These are phyloP conservation scores for Leccinum barrowsii DNA, from an alignment of 768 basidiomycete genomes.

Conservation along the genomic window DNA sequence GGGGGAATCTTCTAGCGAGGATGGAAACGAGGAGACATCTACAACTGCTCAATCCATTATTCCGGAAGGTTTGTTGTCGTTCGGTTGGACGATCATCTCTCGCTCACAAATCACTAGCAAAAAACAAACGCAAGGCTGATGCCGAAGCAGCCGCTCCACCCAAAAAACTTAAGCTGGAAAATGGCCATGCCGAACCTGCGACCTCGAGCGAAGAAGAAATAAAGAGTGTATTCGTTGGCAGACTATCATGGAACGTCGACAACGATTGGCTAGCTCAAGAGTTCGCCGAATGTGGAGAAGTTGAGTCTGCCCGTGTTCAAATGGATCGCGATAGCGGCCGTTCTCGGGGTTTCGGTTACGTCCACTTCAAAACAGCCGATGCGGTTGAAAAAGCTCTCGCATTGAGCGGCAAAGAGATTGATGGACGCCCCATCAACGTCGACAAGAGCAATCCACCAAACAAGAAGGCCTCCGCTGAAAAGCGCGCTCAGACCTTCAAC, in stretches of 20 bases:
- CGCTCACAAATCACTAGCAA: conserved; percentile 2
- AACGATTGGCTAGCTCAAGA: conserved; percentile 92
- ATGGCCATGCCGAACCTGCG: conserved; percentile 41
- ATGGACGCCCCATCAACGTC: conserved; percentile 84
- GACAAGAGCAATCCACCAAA: conserved; percentile 71
- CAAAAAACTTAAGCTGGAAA: conserved; percentile 81
- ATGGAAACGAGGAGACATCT: conserved; percentile 1
- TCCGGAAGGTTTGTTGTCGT: conserved; percentile 36
- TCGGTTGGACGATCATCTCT: not conserved
- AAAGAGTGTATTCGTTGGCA: conserved; percentile 86
- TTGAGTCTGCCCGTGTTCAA: conserved; percentile 85
- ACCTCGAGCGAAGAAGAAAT: conserved; percentile 46
- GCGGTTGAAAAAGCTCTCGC: conserved; percentile 79
- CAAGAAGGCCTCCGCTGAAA: conserved; percentile 54
- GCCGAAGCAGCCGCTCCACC: conserved; percentile 52
- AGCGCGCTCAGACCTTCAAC: conserved; percentile 72
- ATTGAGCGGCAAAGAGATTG: conserved; percentile 85
- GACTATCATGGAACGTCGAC: conserved; percentile 95
- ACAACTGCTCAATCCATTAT: conserved; percentile 43
- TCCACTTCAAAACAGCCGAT: conserved; percentile 65
- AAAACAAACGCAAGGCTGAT: conserved; percentile 80
- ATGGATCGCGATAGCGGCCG: conserved; percentile 77
- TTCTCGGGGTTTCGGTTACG: conserved; percentile 84
- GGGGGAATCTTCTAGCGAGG: conserved; percentile 10
- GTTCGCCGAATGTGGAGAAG: conserved; percentile 85